phyloP scores from a whole-genome alignment of 208 protist genomes.

The Trypanosoma theileri region DNA sequence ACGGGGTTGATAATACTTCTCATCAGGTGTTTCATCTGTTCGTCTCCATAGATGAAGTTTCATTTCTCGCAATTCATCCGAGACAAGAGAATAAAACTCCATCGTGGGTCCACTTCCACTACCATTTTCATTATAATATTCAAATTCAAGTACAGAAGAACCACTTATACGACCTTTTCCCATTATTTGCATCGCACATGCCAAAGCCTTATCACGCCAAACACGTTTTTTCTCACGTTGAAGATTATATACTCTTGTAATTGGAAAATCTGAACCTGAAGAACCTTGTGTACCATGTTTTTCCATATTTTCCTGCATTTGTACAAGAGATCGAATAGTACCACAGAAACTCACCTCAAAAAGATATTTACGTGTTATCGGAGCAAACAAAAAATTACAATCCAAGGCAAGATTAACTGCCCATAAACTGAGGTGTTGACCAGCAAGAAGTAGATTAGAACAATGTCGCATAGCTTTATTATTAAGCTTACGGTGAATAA shows the following conservation, averaged over 20 bases:
- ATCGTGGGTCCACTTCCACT: constrained; percentile 87
- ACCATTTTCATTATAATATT: constrained; percentile 89
- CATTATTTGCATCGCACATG: constrained; percentile 67
- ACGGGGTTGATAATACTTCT: constrained; percentile 49
- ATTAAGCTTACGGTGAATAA: constrained; percentile 77
- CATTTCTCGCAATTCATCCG: constrained; percentile 57
- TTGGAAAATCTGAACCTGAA: constrained; percentile 17
- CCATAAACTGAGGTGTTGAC: constrained; percentile 76
- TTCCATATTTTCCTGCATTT: constrained; percentile 52
- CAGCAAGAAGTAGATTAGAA: constrained; percentile 70
- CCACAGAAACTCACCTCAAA: constrained; percentile 83
- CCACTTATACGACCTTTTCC: constrained; percentile 39
- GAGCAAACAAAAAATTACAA: constrained; percentile 77
- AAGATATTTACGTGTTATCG: constrained; percentile 69
- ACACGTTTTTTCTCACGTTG: constrained; percentile 46
- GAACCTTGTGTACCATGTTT: constrained; percentile 36
- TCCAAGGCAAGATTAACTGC: constrained; percentile 79
- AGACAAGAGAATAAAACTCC: constrained; percentile 90
- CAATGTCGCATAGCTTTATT: constrained; percentile 80
- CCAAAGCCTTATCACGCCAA: constrained; percentile 50
- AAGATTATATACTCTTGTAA: constrained; percentile 29
- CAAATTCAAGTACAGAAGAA: constrained; percentile 71
- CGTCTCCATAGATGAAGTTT: constrained; percentile 60
- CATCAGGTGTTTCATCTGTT: constrained; percentile 41
- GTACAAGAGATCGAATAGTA: constrained; percentile 47